A percentile compares a stretch with the other conserved stretches of the same genome.
These are phyloP conservation scores for Logfia minima DNA, from an alignment of 129 eudicot genomes.

Conservation along the genomic window DNA sequence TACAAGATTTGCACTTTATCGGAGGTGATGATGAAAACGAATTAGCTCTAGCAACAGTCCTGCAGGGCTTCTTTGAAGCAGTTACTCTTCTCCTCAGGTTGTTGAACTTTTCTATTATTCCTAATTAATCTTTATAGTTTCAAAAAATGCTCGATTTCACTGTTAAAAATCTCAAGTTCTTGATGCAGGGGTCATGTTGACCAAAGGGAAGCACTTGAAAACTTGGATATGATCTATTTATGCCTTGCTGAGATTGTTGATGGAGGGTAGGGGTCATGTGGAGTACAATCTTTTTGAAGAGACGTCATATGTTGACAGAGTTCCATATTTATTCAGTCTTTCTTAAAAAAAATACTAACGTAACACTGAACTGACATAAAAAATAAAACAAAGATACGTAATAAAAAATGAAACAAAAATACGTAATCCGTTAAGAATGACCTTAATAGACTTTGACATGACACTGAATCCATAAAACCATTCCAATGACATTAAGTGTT, in stretches of 20 bases:
- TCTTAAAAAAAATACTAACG: too few species aligned
- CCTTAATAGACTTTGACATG: too few species aligned
- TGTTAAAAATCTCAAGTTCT: not conserved
- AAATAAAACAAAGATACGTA: too few species aligned
- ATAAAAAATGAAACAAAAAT: too few species aligned
- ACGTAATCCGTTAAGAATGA: too few species aligned
- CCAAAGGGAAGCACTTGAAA: slow-evolving; percentile 85
- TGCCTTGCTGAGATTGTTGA: slow-evolving; percentile 94
- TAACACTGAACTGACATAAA: too few species aligned
- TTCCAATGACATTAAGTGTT: too few species aligned
- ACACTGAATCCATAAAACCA: too few species aligned
- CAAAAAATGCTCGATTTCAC: not conserved
- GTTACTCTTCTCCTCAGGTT: slow-evolving; percentile 85
- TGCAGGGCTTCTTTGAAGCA: slow-evolving; percentile 88
- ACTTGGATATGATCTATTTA: slow-evolving; percentile 75
- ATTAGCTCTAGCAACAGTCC: slow-evolving; percentile 73
- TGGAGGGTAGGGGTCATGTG: slow-evolving; percentile 76
- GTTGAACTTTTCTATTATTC: not conserved
- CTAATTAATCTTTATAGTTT: not conserved
- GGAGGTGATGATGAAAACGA: slow-evolving; percentile 94
- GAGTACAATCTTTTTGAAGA: too few species aligned
- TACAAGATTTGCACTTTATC: slow-evolving; percentile 89
- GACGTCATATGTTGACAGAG: too few species aligned
- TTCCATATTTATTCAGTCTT: too few species aligned
- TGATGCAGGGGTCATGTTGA: slow-evolving; percentile 68